Base-by-base conservation (phyloP, 352 stramenopile genomes). In the Globisporangium ultimum region DNA sequence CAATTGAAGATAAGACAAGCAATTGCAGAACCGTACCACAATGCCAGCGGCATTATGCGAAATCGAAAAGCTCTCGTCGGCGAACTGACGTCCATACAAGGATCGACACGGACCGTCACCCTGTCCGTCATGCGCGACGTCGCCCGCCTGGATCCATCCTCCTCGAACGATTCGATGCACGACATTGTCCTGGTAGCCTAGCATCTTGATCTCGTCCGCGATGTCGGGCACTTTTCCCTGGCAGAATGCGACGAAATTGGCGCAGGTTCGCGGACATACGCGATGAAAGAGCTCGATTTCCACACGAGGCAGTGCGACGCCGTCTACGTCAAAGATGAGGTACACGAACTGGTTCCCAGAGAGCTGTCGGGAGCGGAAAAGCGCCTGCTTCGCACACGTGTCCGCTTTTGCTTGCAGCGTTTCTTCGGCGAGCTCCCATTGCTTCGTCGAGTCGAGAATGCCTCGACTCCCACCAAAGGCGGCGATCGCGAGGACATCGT, bases 201-300 rank as follows among this genome's bases (percentile, higher is more conserved):
- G 61, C 54, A 71, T 58, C 0, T 60, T 53, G 6, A 28, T 49
- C 32, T 85, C 74, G 48, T 81, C 70, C 36, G 28, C 54, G 3
- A 84, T 47, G 62, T 83, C 69, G 3, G 79, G 64, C 11, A 89
- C 74, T 40, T 58, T 68, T n/a, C 66, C 50, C 32, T 88, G 65
- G 40, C 84, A 93, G 36, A 92, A 79, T 2, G 82, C 80, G 10
- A 86, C 13, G 48, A 94, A 94, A 52, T 92, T 94, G 21, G 75
- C 71, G 64, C 80, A 91, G 3, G 84, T 91, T 42, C 71, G 70
- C 9, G 84, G 80, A 22, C 82, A 94, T 2, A 85, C 54, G 40
- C 61, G 62, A 5, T 81, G 58, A 41, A 80, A 91, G 14, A 94
- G 56, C 61, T 94, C 84, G 14, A 94, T 69, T 38, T 91, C 76